Evolutionary conservation across 2,329 filamentous ascomycete genomes (phyloP).

Genomic region (Neoscytalidium dimidiatum): DNA sequence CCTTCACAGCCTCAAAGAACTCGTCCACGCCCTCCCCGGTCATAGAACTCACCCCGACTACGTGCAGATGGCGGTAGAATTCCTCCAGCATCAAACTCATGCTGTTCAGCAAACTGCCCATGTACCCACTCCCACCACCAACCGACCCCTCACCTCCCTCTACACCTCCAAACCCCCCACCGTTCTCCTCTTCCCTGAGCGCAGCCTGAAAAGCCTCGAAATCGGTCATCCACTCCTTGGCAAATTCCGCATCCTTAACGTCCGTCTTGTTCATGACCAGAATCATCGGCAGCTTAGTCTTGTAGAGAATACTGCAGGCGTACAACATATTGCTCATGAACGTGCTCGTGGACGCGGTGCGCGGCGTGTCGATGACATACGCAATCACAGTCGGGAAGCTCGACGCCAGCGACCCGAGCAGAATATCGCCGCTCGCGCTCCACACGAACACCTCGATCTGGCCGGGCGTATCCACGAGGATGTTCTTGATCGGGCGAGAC

Average conservation of each 20-base stretch:
- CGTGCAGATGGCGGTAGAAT: conserved; percentile 91
- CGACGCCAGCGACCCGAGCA: conserved; percentile 88
- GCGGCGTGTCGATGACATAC: conserved; percentile 95
- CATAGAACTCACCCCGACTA: conserved; percentile 92
- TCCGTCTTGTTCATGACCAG: conserved; percentile 99
- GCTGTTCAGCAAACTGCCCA: conserved; percentile 92
- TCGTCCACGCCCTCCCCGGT: conserved; percentile 88
- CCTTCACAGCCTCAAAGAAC: conserved; percentile 86
- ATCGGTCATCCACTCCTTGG: conserved; percentile 99
- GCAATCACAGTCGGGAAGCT: conserved; percentile 96
- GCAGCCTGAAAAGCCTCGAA: conserved; percentile 95
- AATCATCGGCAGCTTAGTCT: conserved; percentile 65
- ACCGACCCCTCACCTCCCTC: conserved; percentile 58
- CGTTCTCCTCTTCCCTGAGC: conserved; percentile 75
- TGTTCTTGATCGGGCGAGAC: conserved; percentile 66
- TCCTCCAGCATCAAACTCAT: conserved; percentile 98
- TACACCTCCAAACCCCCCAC: conserved; percentile 71
- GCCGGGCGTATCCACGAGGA: conserved; percentile 91
- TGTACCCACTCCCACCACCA: conserved; percentile 81
- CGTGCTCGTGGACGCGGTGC: conserved; percentile 88
- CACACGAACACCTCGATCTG: conserved; percentile 99
- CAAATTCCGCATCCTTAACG: conserved; percentile 85
- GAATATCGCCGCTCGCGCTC: conserved; percentile 92
- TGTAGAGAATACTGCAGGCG: conserved; percentile 95
- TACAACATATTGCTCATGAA: conserved; percentile 99